A percentile compares a stretch with the other conserved stretches of the same genome.
These are phyloP conservation scores for Micromonas commoda DNA, from an alignment of 139 green algal genomes.

Conservation along the genomic window DNA sequence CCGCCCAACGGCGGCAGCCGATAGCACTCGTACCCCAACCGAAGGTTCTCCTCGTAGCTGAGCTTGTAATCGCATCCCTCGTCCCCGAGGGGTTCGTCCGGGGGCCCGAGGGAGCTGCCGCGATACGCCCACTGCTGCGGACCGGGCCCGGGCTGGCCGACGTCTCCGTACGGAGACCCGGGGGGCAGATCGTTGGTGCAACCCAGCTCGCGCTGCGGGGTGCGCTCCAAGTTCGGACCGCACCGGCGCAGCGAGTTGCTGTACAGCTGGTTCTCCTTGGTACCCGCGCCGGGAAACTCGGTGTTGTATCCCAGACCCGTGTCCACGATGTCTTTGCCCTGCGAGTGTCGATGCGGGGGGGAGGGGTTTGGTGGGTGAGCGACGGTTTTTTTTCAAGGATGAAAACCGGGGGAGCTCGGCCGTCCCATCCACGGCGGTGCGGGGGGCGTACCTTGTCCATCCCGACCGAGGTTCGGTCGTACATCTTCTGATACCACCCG, in stretches of 20 bases:
- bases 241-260: slow-evolving; percentile 7
- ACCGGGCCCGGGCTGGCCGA: background rate
- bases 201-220: background rate
- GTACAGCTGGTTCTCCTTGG: background rate
- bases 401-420: no score
- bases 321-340: slow-evolving; percentile 10
- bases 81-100: background rate
- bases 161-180: background rate
- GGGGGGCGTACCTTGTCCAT: background rate
- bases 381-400: no score
- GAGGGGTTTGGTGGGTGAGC: no score
- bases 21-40: slow-evolving; percentile 1
- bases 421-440: no score
- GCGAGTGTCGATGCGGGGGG: background rate
- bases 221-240: slow-evolving; percentile 18
- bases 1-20: background rate
- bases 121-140: slow-evolving; percentile 20
- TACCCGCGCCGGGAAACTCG: background rate
- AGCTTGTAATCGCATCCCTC: slow-evolving; percentile 4
- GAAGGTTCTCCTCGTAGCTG: background rate
- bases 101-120: slow-evolving; percentile 10
- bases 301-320: slow-evolving; percentile 21
- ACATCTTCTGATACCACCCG: background rate
- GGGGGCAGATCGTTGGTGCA: background rate
- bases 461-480: background rate